Evolutionary conservation across 148 eudicot genomes (phyloP).

Genomic region (Camellia sinensis): DNA sequence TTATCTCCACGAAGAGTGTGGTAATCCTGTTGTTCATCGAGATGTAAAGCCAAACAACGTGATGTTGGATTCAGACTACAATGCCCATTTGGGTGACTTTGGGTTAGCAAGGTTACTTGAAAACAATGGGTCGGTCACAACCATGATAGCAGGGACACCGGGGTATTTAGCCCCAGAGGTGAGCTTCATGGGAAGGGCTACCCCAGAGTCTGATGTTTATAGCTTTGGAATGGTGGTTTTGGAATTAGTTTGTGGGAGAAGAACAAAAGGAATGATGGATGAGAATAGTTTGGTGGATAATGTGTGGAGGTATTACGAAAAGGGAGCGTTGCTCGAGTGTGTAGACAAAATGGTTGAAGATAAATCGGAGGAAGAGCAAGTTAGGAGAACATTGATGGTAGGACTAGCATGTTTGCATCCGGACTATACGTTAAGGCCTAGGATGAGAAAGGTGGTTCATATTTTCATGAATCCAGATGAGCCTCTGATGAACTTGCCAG

Average conservation of each 20-base stretch:
- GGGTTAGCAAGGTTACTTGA: constrained; percentile 64
- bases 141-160: constrained; percentile 72
- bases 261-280: constrained; percentile 58
- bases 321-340: constrained; percentile 31
- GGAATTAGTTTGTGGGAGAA: constrained; percentile 66
- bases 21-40: constrained; percentile 58
- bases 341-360: constrained; percentile 42
- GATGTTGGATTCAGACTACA: constrained; percentile 59
- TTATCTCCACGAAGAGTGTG: constrained; percentile 83
- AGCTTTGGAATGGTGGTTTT: constrained; percentile 74
- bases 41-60: constrained; percentile 81
- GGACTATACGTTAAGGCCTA: constrained; percentile 45
- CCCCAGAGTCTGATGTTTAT: constrained; percentile 67
- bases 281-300: constrained; percentile 56
- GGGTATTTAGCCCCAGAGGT: constrained; percentile 87
- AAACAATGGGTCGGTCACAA: constrained; percentile 44
- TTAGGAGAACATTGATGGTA: constrained; percentile 29
- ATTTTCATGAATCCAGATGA: constrained; percentile 52
- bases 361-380: constrained; percentile 37
- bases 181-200: constrained; percentile 63
- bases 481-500: constrained; percentile 46
- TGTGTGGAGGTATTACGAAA: constrained; percentile 44
- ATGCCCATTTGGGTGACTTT: constrained; percentile 71
- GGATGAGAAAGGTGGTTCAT: constrained; percentile 61
- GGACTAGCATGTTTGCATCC: constrained; percentile 68